Conservation (phyloP, 1,284 basidiomycete species). For the Microstroma glucosiphilum region DNA sequence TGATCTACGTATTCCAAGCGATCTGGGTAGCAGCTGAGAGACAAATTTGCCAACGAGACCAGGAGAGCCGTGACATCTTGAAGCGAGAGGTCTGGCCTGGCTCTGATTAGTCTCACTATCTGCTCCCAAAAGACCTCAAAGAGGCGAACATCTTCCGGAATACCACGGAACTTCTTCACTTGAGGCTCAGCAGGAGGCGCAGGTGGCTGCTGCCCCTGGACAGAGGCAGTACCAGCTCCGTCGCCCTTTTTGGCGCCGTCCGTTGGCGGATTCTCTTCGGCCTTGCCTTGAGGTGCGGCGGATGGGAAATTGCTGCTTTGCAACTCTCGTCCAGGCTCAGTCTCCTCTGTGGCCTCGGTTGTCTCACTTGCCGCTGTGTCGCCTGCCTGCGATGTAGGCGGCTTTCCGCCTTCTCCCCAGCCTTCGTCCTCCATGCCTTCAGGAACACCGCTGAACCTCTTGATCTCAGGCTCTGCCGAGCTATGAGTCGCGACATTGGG, state of each 20-base stretch:
- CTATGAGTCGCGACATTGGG: slow-evolving; percentile 45
- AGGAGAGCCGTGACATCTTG: slow-evolving; percentile 46
- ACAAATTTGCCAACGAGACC: slow-evolving; percentile 44
- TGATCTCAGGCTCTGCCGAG: slow-evolving; percentile 23
- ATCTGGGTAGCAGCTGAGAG: slow-evolving; percentile 48
- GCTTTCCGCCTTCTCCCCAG: slow-evolving; percentile 24
- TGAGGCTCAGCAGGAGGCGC: slow-evolving; percentile 4
- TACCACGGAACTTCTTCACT: slow-evolving; percentile 43
- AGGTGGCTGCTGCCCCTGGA: slow-evolving; percentile 1
- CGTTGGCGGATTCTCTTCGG: slow-evolving; percentile 11
- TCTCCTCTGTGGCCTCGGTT: not conserved
- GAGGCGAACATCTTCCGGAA: slow-evolving; percentile 46
- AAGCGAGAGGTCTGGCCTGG: slow-evolving; percentile 47
- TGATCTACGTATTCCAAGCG: slow-evolving; percentile 50
- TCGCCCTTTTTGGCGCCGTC: slow-evolving; percentile 22
- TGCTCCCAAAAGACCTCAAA: slow-evolving; percentile 51
- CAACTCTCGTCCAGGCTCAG: slow-evolving; percentile 19
- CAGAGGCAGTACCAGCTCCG: slow-evolving; percentile 4
- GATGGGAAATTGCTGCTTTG: slow-evolving; percentile 13
- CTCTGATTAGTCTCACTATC: slow-evolving; percentile 46
- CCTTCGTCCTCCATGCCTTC: slow-evolving; percentile 42
- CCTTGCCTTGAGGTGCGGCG: slow-evolving; percentile 15
- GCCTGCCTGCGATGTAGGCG: slow-evolving; percentile 3
- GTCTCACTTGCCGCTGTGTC: not conserved
- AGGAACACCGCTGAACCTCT: slow-evolving; percentile 22